phyloP scores from a whole-genome alignment of 73 alveolate genomes.

The Urostyla sp. region DNA sequence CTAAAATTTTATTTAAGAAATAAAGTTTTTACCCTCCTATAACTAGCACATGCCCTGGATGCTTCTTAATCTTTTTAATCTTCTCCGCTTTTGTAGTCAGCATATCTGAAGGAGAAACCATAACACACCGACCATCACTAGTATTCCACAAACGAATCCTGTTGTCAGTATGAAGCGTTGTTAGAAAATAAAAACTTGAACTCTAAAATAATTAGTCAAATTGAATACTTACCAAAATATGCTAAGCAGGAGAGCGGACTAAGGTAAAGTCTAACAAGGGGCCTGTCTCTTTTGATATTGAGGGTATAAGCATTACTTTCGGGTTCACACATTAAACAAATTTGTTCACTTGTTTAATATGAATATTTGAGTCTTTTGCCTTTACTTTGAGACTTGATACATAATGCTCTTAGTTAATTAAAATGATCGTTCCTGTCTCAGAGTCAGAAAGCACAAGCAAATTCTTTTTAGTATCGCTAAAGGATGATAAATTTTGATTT shows the following conservation, averaged over 20 bases:
- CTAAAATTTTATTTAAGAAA: background rate
- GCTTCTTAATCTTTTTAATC: slow-evolving; percentile 12
- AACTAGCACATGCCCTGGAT: slow-evolving; percentile 42
- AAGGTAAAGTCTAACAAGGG: background rate
- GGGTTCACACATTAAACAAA: slow-evolving; percentile 19
- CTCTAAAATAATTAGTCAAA: background rate
- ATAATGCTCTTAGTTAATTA: slow-evolving; percentile 21
- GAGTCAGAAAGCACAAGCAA: background rate
- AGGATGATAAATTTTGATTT: background rate
- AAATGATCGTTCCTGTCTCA: slow-evolving; percentile 1
- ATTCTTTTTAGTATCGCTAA: background rate
- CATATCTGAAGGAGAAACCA: slow-evolving; percentile 62
- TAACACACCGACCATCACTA: slow-evolving; percentile 72
- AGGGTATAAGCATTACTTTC: slow-evolving; percentile 9
- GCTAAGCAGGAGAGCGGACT: slow-evolving; percentile 43
- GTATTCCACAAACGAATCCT: slow-evolving; percentile 66
- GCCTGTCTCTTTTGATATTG: slow-evolving; percentile 22
- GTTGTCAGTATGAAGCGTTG: slow-evolving; percentile 61
- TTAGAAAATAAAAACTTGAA: slow-evolving; percentile 31
- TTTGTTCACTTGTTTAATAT: background rate
- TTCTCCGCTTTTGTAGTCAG: slow-evolving; percentile 45
- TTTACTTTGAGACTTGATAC: too few species aligned
- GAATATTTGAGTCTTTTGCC: background rate
- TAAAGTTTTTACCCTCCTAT: slow-evolving; percentile 54
- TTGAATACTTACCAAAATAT: slow-evolving; percentile 13